Conservation (phyloP, 306 rosid genomes). For the Malus sieversii region DNA sequence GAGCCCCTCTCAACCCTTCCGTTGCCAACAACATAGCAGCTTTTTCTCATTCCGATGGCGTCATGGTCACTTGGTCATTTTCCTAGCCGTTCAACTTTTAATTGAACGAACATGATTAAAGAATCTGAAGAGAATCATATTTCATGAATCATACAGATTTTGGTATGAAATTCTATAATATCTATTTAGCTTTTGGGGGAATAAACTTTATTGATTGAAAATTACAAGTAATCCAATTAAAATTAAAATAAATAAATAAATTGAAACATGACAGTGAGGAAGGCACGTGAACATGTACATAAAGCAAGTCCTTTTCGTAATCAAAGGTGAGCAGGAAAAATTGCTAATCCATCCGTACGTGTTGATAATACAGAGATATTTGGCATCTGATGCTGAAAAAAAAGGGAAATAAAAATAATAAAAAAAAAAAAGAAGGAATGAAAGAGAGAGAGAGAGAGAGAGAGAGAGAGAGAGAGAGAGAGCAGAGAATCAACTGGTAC, state of each 20-base stretch:
- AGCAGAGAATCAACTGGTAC: not conserved
- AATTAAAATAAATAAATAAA: not conserved
- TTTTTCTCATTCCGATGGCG: too few species aligned
- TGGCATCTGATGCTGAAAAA: not conserved
- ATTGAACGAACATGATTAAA: too few species aligned
- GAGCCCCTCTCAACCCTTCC: too few species aligned
- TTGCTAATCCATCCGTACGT: too few species aligned
- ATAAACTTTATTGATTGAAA: too few species aligned
- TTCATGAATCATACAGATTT: too few species aligned
- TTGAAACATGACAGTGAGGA: not conserved
- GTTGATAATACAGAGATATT: not conserved
- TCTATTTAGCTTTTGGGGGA: too few species aligned
- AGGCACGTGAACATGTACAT: not conserved
- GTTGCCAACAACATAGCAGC: too few species aligned
- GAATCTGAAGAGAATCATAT: accelerated
- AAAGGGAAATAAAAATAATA: not conserved
- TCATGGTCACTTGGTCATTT: too few species aligned
- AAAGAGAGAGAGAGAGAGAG: too few species aligned
- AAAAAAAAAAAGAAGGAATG: not conserved
- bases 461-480: not conserved
- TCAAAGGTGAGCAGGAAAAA: too few species aligned
- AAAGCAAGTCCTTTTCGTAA: not conserved
- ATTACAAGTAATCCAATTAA: not conserved
- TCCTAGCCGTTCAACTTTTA: too few species aligned
- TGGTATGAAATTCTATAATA: not conserved